These are phyloP conservation scores for Rosa persica DNA, from an alignment of 306 rosid genomes.

Conservation along the genomic window DNA sequence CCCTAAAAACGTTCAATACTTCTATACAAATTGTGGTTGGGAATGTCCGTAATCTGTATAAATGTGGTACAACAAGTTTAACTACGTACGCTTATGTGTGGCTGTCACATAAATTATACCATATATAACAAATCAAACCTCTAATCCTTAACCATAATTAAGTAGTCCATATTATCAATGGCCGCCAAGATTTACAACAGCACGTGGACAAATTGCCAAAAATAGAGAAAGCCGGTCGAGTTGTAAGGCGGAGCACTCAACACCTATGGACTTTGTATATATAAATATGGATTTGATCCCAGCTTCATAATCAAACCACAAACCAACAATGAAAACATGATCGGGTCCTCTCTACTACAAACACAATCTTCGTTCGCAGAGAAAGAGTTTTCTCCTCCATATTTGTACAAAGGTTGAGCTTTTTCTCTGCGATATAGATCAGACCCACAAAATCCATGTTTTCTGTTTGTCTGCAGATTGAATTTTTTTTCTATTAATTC, in stretches of 20 bases:
- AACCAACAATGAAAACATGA: not conserved
- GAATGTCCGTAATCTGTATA: not conserved
- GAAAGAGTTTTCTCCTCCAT: not conserved
- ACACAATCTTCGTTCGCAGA: not conserved
- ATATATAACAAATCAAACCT: conserved; percentile 1
- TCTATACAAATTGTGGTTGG: not conserved
- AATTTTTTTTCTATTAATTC: not conserved
- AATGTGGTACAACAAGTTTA: not conserved
- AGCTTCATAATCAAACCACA: not conserved
- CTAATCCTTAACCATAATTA: not conserved
- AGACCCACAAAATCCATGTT: not conserved
- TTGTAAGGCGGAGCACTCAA: conserved; percentile 11
- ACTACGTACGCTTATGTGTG: conserved; percentile 4
- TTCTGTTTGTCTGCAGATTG: not conserved
- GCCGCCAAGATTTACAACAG: not conserved
- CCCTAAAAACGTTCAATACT: not conserved
- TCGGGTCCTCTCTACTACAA: not conserved
- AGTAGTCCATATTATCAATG: not conserved
- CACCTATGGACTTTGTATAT: not conserved
- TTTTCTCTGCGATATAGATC: not conserved
- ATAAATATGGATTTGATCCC: not conserved
- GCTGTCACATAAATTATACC: not conserved
- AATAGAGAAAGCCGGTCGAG: not conserved
- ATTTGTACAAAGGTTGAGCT: not conserved
- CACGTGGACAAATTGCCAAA: not conserved